Percentiles rank a stretch among this genome's conserved stretches.
Evolutionary conservation across 768 basidiomycete genomes (phyloP).

Genomic region (Pisolithus microcarpus): DNA sequence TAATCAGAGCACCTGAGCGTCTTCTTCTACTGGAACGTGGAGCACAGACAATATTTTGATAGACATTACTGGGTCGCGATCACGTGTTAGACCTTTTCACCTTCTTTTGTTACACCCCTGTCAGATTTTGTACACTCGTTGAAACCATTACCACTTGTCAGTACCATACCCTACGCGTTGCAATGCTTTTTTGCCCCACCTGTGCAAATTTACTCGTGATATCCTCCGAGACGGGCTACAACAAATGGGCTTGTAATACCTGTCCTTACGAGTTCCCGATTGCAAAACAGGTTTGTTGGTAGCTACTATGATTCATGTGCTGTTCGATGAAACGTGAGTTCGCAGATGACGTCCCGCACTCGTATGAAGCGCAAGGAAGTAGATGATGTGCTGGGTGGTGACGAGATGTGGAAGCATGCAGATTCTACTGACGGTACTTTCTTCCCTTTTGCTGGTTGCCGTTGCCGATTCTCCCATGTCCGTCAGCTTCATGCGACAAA

Average conservation of each 20-base stretch:
- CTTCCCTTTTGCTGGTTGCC: background rate
- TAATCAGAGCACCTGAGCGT: background rate
- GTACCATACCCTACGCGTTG: too few relatives aligned
- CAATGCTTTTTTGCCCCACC: slow-evolving; percentile 93
- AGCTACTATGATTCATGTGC: background rate
- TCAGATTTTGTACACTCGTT: too few relatives aligned
- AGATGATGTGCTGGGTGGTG: slow-evolving; percentile 94
- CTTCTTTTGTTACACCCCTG: too few relatives aligned
- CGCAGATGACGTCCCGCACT: slow-evolving; percentile 85
- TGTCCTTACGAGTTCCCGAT: slow-evolving; percentile 85
- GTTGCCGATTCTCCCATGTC: background rate
- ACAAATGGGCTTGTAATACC: slow-evolving; percentile 90
- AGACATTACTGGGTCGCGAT: too few relatives aligned
- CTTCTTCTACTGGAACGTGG: too few relatives aligned
- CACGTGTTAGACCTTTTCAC: too few relatives aligned
- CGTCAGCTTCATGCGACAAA: slow-evolving; percentile 53
- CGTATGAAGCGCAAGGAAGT: slow-evolving; percentile 82
- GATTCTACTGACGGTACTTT: slow-evolving; percentile 69
- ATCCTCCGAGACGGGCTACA: slow-evolving; percentile 68
- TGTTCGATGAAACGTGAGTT: background rate
- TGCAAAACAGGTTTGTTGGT: slow-evolving; percentile 16
- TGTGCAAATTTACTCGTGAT: slow-evolving; percentile 85
- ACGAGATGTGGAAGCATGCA: slow-evolving; percentile 90
- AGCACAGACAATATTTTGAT: too few relatives aligned
- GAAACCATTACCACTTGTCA: too few relatives aligned